phyloP scores from a whole-genome alignment of 2,329 filamentous ascomycete species.

The Curvularia lunata region DNA sequence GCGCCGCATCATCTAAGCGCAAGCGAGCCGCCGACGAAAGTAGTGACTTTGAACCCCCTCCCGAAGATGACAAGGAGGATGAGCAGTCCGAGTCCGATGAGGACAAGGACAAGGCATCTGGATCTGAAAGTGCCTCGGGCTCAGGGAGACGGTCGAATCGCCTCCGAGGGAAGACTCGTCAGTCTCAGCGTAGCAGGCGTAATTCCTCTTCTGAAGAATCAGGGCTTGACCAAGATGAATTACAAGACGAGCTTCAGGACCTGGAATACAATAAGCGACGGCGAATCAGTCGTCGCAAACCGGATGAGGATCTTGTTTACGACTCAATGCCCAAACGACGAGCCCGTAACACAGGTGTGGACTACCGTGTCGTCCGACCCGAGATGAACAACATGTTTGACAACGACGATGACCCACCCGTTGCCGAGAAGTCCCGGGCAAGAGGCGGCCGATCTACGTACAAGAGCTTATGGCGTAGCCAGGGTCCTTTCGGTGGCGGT shows the following conservation, averaged over 20 bases:
- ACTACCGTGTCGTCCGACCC: constrained; percentile 85
- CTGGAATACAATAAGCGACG: constrained; percentile 59
- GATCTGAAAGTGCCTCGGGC: constrained; percentile 47
- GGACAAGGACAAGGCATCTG: constrained; percentile 50
- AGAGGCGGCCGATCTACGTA: constrained; percentile 64
- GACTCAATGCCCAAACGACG: constrained; percentile 66
- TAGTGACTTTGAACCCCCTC: constrained; percentile 68
- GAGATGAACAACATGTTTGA: constrained; percentile 75
- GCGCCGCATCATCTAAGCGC: constrained; percentile 41
- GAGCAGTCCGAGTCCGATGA: constrained; percentile 60
- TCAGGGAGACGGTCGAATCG: constrained; percentile 60
- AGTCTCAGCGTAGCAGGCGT: constrained; percentile 56
- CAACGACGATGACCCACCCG: constrained; percentile 72
- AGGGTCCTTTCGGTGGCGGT: constrained; percentile 90
- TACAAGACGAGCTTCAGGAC: constrained; percentile 59
- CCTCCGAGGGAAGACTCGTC: constrained; percentile 54
- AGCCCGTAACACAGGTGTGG: constrained; percentile 69
- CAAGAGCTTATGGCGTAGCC: constrained; percentile 84
- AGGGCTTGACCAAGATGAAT: constrained; percentile 47
- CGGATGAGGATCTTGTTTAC: constrained; percentile 56
- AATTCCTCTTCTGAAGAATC: constrained; percentile 57
- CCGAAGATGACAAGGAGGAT: constrained; percentile 62
- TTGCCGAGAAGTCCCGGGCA: constrained; percentile 70
- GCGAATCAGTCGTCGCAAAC: constrained; percentile 38
- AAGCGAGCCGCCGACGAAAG: constrained; percentile 60